Evolutionary conservation across 139 green algal species (phyloP), one percentile per base, ranked within the genome.

Genomic region (Chlorella sp.): DNA sequence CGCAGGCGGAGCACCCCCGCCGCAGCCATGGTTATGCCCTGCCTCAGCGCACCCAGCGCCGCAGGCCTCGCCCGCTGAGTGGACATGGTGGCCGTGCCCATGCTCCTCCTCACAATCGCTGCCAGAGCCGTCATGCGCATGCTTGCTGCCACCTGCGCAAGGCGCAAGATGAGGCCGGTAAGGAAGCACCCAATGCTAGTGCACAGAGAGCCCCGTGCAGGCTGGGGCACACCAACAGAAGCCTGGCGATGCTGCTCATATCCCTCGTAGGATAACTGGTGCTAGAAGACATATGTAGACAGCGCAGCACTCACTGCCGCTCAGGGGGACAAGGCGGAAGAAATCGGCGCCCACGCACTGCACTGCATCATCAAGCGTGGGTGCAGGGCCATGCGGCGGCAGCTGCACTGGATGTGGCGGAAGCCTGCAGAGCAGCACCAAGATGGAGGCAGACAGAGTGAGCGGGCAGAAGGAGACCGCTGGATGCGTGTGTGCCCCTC

Each of bases 371-470:
- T 60, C 44, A 47, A 65, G 17, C 1, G 44, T 44, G 30, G 51
- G 64, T 0, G 74, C n/a, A 25, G 64, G 83, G 39, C 83, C 62
- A 3, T 1, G 39, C 25, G 74, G 16, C 13, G 47, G 73, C 74
- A 76, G 60, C 83, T 84, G 80, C 16, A n/a, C 80, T 4, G 80
- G 80, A 51, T 85, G 67, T 4, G 80, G 80, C 34, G 80, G 80
- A 44, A 85, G 80, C 80, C 80, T 79, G 80, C 64, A 17, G 28
- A 17, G 12, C 18, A 21, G 16, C 39, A 80, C 15, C 11, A 41
- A 32, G 51, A 18, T 16, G 13, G 28, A 26, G 38, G 17, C 44
- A 51, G 18, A 62, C 17, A 36, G 36, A 17, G 21, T 34, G 44
- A n/a, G n/a, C n/a, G n/a, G n/a, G n/a, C n/a, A n/a, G n/a, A n/a